Conservation (phyloP, 129 eudicot genomes). For the Pittosporum tobira region DNA sequence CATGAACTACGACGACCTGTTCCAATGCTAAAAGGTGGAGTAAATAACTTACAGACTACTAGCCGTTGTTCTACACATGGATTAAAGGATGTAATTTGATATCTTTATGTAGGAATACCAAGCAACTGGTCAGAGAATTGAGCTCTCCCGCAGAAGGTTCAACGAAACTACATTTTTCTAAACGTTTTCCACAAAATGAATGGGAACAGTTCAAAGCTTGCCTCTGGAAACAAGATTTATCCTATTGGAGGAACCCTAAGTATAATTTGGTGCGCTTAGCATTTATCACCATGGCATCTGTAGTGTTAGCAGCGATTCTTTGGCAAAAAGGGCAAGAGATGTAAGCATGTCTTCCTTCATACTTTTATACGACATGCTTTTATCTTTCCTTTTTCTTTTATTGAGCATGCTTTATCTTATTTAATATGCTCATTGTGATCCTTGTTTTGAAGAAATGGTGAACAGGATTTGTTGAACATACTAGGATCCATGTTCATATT, state of each 20-base stretch:
- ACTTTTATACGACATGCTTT: neutral
- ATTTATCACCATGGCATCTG: neutral
- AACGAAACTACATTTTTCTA: conserved; percentile 18
- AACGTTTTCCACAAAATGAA: conserved; percentile 13
- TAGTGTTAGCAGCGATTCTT: conserved; percentile 19
- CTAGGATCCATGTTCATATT: conserved; percentile 11
- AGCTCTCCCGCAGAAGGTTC: conserved; percentile 18
- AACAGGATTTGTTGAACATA: conserved; percentile 17
- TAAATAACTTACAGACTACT: neutral
- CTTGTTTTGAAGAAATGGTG: conserved; percentile 4
- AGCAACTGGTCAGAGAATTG: conserved; percentile 10
- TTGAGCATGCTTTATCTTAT: neutral
- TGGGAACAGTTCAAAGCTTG: conserved; percentile 18
- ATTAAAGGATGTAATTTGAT: neutral
- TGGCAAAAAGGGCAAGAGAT: conserved; percentile 18
- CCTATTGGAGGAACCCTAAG: conserved; percentile 23
- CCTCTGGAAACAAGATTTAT: conserved; percentile 23
- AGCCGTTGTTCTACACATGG: too few relatives aligned
- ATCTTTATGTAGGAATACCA: neutral
- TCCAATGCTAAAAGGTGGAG: neutral
- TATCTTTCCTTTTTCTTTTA: neutral
- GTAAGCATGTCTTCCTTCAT: neutral
- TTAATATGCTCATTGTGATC: neutral
- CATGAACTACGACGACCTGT: neutral
- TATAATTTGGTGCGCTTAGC: conserved; percentile 12